A percentile compares a stretch with the other conserved stretches of the same genome.
Conservation (phyloP, 1,284 basidiomycete genomes). For the Sanghuangporus weigelae region DNA sequence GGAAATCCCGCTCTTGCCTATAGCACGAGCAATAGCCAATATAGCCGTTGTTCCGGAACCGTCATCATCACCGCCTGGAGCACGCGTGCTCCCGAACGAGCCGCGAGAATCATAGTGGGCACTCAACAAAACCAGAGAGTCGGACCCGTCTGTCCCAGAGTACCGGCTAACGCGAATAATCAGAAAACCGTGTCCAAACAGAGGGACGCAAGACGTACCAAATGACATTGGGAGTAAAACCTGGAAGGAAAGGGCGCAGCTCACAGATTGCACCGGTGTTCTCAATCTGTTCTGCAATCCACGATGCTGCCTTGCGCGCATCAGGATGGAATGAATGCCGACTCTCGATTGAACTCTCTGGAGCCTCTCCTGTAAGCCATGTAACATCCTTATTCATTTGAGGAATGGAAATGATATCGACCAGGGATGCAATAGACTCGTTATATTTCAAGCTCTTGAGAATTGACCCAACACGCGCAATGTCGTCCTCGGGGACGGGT, state of each 20-base stretch:
- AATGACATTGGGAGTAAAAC: constrained; percentile 81
- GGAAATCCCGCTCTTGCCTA: constrained; percentile 53
- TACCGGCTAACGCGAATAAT: constrained; percentile 42
- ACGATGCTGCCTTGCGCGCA: constrained; percentile 63
- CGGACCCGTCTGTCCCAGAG: constrained; percentile 42
- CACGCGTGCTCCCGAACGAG: constrained; percentile 70
- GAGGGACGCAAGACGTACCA: constrained; percentile 43
- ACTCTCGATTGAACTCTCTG: constrained; percentile 56
- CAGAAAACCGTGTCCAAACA: background rate
- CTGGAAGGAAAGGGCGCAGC: constrained; percentile 56
- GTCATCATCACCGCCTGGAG: constrained; percentile 77
- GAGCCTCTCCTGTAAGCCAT: constrained; percentile 79
- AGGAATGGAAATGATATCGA: constrained; percentile 56
- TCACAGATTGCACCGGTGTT: constrained; percentile 68
- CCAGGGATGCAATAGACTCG: constrained; percentile 53
- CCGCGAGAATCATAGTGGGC: constrained; percentile 87
- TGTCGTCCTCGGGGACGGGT: constrained; percentile 47
- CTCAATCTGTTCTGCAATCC: constrained; percentile 71
- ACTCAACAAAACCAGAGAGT: constrained; percentile 63
- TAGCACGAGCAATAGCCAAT: constrained; percentile 70
- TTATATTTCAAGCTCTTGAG: constrained; percentile 50
- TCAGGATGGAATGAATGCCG: constrained; percentile 77
- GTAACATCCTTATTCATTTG: constrained; percentile 67
- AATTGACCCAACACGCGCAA: constrained; percentile 44
- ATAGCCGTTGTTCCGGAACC: constrained; percentile 74